Conservation (phyloP, 768 basidiomycete genomes). For the Termitomyces sp. region DNA sequence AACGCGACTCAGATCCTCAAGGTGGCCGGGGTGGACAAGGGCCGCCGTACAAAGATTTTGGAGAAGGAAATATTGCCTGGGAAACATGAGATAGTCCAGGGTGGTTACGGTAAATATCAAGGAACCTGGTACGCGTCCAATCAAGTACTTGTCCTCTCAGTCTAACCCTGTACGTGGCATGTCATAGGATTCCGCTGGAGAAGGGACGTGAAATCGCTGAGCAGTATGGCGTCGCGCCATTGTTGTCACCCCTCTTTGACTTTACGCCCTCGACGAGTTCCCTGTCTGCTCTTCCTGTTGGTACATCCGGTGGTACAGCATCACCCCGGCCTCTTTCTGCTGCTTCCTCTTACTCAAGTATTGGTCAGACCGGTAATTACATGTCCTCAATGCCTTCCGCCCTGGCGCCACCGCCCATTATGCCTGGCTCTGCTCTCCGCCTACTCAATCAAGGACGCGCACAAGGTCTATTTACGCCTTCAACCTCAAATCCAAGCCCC, state of each 20-base stretch:
- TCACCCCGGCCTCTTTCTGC: slow-evolving; percentile 65
- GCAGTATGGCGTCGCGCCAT: slow-evolving; percentile 86
- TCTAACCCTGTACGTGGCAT: background rate
- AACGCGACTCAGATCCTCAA: slow-evolving; percentile 99
- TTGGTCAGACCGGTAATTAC: slow-evolving; percentile 42
- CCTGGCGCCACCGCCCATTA: slow-evolving; percentile 78
- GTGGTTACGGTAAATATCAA: slow-evolving; percentile 98
- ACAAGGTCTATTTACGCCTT: slow-evolving; percentile 82
- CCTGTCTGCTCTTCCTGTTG: slow-evolving; percentile 60
- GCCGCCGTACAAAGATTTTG: slow-evolving; percentile 90
- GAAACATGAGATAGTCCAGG: slow-evolving; percentile 97
- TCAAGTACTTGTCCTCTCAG: slow-evolving; percentile 1
- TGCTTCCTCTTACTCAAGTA: slow-evolving; percentile 59
- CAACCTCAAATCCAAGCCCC: slow-evolving; percentile 51
- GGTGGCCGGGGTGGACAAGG: slow-evolving; percentile 97
- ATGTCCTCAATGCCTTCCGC: slow-evolving; percentile 39
- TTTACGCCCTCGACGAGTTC: slow-evolving; percentile 77
- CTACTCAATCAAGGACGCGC: slow-evolving; percentile 82
- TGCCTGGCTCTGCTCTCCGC: slow-evolving; percentile 82
- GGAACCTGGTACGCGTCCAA: slow-evolving; percentile 80
- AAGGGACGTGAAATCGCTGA: slow-evolving; percentile 88
- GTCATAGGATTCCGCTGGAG: slow-evolving; percentile 87
- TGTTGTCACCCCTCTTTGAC: slow-evolving; percentile 89
- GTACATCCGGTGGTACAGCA: slow-evolving; percentile 37
- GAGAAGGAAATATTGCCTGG: slow-evolving; percentile 96